Base-by-base conservation (phyloP, 164 flowering plant genomes). In the Paratinospora sagittata region DNA sequence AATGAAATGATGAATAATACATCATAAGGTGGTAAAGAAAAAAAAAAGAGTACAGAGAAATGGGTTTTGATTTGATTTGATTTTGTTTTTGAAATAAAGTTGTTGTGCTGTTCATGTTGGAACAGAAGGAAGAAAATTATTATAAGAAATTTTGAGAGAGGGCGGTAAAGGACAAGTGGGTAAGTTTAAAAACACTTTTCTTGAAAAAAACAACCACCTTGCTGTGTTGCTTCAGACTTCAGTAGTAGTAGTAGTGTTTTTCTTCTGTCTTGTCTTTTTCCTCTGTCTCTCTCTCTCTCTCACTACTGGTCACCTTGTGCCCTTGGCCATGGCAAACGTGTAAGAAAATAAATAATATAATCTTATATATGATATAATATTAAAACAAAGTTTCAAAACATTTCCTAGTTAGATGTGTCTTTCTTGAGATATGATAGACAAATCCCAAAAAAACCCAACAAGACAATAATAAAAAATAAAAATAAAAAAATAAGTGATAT, bases 161-260 rank as follows among this genome's bases (percentile, higher is more conserved):
- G 11, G 26, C 6, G 26, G 13, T 27, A 68, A 30, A 68, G 41
- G 70, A 68, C 70, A 68, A 68, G 41, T 17, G 24, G 24, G 27
- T 49, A 33, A 68, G 33, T 30, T 49, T 49, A 27, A 27, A 45
- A 68, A 45, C 19, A 19, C 61, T 68, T 49, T 68, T 68, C 39
- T 68, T 30, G 70, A 52, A 16, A 68, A 27, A n/a, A 30, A 62
- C 62, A 49, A 68, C 61, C 70, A 21, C 5, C 43, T n/a, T n/a
- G n/a, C n/a, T n/a, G n/a, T n/a, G n/a, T n/a, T n/a, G n/a, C n/a
- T n/a, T n/a, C n/a, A n/a, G n/a, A n/a, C n/a, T 16, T 65, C 45
- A 21, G 19, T 49, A 0, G 12, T 11, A 3, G n/a, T 1, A 3
- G 2, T 65, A 13, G 10, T 7, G 3, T 39, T 11, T 39, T 3